These are phyloP conservation scores for Cryptosporidium parvum DNA, from an alignment of 169 alveolate genomes.

Conservation along the genomic window DNA sequence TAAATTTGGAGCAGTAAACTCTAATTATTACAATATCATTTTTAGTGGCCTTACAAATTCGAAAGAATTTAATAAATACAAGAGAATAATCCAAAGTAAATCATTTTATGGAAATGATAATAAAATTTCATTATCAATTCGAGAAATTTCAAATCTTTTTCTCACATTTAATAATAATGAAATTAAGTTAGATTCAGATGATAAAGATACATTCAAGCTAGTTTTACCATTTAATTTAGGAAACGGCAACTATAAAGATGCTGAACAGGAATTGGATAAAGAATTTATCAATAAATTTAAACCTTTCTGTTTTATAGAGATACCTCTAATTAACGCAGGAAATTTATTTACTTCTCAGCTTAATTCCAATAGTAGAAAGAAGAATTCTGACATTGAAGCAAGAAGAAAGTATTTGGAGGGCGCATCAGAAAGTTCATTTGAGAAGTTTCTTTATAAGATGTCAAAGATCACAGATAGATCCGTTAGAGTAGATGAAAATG, in stretches of 20 bases:
- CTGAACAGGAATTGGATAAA: neutral
- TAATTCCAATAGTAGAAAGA: neutral
- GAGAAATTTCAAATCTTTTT: constrained; percentile 37
- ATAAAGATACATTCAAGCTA: neutral
- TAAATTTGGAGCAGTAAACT: neutral
- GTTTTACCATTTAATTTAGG: neutral
- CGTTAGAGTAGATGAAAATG: constrained; percentile 39
- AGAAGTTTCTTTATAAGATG: constrained; percentile 39
- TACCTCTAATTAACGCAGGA: constrained; percentile 19
- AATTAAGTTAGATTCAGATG: neutral
- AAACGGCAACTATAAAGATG: neutral
- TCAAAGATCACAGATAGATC: constrained; percentile 40
- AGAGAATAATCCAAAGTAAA: constrained; percentile 12
- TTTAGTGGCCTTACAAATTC: neutral
- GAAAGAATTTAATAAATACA: constrained; percentile 13
- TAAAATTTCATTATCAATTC: neutral
- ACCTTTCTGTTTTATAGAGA: constrained; percentile 45
- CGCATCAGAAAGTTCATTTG: constrained; percentile 49
- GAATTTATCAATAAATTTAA: constrained; percentile 24
- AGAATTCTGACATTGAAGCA: constrained; percentile 4
- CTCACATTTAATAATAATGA: constrained; percentile 38
- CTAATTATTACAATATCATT: neutral
- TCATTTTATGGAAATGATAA: constrained; percentile 12
- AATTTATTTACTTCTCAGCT: neutral
- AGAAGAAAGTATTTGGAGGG: constrained; percentile 36